phyloP scores from a whole-genome alignment of 2,329 filamentous ascomycete genomes.

The Colletotrichum sp. region DNA sequence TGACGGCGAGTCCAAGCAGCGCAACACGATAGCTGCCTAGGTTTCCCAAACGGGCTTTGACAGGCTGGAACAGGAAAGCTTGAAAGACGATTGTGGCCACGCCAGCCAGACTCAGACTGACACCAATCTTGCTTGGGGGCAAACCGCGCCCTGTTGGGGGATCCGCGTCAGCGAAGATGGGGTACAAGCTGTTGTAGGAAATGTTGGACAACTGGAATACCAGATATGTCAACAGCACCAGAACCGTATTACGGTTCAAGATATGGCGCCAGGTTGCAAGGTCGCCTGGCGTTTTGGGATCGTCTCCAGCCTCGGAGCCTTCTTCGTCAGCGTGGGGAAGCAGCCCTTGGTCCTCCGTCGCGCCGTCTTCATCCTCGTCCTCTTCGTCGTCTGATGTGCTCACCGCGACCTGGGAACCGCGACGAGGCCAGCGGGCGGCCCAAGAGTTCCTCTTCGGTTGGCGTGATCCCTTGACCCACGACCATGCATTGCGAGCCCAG shows the following conservation, averaged over 20 bases:
- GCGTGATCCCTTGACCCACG: slow-evolving; percentile 28
- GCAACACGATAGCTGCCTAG: slow-evolving; percentile 82
- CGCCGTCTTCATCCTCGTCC: slow-evolving; percentile 19
- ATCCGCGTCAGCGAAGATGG: slow-evolving; percentile 82
- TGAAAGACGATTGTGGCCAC: slow-evolving; percentile 90
- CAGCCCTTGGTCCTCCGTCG: slow-evolving; percentile 25
- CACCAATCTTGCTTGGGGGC: slow-evolving; percentile 79
- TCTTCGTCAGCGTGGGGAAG: slow-evolving; percentile 36
- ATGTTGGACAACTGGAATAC: slow-evolving; percentile 95
- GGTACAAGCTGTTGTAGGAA: slow-evolving; percentile 93
- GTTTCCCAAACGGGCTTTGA: slow-evolving; percentile 84
- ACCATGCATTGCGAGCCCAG: slow-evolving; percentile 36
- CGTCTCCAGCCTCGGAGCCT: slow-evolving; percentile 53
- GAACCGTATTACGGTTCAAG: slow-evolving; percentile 79
- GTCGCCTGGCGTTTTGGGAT: slow-evolving; percentile 55
- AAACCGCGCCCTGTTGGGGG: slow-evolving; percentile 80
- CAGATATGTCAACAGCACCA: slow-evolving; percentile 84
- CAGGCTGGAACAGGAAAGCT: slow-evolving; percentile 78
- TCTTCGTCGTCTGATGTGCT: slow-evolving; percentile 28
- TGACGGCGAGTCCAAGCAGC: slow-evolving; percentile 78
- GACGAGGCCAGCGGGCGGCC: slow-evolving; percentile 43
- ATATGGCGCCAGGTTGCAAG: slow-evolving; percentile 59
- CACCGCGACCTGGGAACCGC: slow-evolving; percentile 19
- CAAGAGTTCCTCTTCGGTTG: slow-evolving; percentile 36
- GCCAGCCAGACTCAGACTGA: slow-evolving; percentile 85